Percentiles rank a stretch among this genome's conserved stretches.
Conservation (phyloP, 2,329 filamentous ascomycete species). For the Botrytis cinerea region DNA sequence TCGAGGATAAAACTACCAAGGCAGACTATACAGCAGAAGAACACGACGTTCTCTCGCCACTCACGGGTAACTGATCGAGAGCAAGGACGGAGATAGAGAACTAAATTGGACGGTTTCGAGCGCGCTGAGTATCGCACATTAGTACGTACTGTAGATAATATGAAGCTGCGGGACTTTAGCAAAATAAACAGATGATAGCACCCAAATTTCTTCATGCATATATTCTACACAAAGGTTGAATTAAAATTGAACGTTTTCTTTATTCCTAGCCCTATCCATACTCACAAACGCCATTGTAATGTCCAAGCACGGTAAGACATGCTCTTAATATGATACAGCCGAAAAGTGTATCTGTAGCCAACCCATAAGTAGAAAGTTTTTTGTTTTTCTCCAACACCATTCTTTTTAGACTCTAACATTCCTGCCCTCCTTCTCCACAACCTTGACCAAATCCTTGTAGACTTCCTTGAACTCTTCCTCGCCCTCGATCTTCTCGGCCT, state of each 20-base stretch:
- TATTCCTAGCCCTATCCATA: conserved; percentile 23
- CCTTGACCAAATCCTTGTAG: conserved; percentile 66
- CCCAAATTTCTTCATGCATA: not conserved
- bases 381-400: not conserved
- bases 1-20: not conserved
- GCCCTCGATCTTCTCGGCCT: conserved; percentile 48
- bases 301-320: conserved; percentile 23
- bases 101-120: not conserved
- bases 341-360: conserved; percentile 23
- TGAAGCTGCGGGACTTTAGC: conserved; percentile 8
- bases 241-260: conserved; percentile 22
- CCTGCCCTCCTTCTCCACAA: conserved; percentile 64
- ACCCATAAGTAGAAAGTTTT: conserved; percentile 18
- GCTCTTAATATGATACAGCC: conserved; percentile 28
- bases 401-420: conserved; percentile 45
- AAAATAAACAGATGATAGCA: not conserved
- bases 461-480: conserved; percentile 63
- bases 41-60: not conserved
- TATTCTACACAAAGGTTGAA: conserved; percentile 8
- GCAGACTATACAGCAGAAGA: not conserved
- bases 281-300: conserved; percentile 26
- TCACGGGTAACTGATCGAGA: not conserved
- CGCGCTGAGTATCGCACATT: not conserved
- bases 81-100: not conserved
- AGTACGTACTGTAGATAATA: not conserved